phyloP scores from a whole-genome alignment of 2,329 filamentous ascomycete genomes.

The Alternaria infectoria region DNA sequence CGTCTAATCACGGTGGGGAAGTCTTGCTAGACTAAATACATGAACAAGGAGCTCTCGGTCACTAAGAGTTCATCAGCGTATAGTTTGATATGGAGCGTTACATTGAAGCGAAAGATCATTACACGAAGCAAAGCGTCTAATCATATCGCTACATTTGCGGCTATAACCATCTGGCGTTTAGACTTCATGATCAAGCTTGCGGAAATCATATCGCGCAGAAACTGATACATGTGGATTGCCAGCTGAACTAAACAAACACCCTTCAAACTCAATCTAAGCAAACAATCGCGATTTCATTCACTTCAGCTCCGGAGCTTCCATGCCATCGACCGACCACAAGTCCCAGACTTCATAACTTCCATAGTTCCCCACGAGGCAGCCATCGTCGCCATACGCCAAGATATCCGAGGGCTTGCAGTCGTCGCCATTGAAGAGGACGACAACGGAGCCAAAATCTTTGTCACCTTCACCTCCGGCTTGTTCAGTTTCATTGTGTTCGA shows the following conservation, averaged over 20 bases:
- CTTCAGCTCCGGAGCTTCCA: background rate
- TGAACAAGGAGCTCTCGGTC: background rate
- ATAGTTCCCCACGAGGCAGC: slow-evolving; percentile 8
- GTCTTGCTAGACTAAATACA: background rate
- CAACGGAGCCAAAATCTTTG: slow-evolving; percentile 12
- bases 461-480: background rate
- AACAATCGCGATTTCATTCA: background rate
- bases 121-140: background rate
- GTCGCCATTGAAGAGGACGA: slow-evolving; percentile 11
- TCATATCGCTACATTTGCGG: background rate
- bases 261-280: background rate
- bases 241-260: background rate
- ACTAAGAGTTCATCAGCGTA: background rate
- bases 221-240: background rate
- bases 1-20: background rate
- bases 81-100: background rate
- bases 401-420: slow-evolving; percentile 14
- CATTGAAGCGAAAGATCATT: background rate
- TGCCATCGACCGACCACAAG: slow-evolving; percentile 8
- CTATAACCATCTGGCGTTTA: background rate
- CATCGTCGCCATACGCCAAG: slow-evolving; percentile 8
- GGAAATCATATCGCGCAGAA: background rate
- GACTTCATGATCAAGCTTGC: background rate
- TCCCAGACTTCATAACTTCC: slow-evolving; percentile 16
- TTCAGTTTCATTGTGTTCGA: background rate